Percentiles rank a stretch among this genome's conserved stretches.
These are phyloP conservation scores for Debaryomycetaceae sp. DNA, from an alignment of 1,139 yeast genomes.

Conservation along the genomic window DNA sequence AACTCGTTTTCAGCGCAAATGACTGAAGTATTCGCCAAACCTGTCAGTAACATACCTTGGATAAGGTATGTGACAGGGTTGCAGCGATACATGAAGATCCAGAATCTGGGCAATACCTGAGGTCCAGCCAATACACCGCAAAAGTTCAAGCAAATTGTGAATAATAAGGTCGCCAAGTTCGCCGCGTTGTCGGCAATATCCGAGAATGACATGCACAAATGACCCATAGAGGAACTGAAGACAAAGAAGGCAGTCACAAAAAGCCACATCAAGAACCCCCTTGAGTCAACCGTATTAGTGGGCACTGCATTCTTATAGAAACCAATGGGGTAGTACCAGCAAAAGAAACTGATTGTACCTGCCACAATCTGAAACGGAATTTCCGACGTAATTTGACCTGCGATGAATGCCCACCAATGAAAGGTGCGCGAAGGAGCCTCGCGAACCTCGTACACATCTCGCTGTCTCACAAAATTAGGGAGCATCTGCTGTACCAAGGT, in stretches of 20 bases:
- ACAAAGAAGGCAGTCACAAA: constrained; percentile 43
- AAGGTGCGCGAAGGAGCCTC: constrained; percentile 64
- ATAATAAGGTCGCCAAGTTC: constrained; percentile 49
- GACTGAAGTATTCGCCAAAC: constrained; percentile 38
- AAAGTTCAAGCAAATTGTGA: constrained; percentile 61
- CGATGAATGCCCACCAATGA: constrained; percentile 35
- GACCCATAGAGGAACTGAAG: constrained; percentile 56
- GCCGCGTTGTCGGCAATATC: constrained; percentile 66
- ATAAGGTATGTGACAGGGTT: constrained; percentile 60
- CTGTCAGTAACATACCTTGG: constrained; percentile 44
- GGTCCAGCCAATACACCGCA: constrained; percentile 73
- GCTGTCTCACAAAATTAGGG: constrained; percentile 59
- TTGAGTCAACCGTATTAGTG: constrained; percentile 15
- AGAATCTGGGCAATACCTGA: constrained; percentile 33
- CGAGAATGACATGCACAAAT: constrained; percentile 48
- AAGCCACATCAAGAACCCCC: constrained; percentile 66
- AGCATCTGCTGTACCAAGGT: constrained; percentile 60
- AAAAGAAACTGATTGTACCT: constrained; percentile 25
- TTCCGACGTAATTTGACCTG: constrained; percentile 24
- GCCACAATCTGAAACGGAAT: constrained; percentile 20
- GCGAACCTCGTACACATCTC: constrained; percentile 51
- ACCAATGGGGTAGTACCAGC: constrained; percentile 34
- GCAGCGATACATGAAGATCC: constrained; percentile 50
- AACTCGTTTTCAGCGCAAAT: constrained; percentile 38
- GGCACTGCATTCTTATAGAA: constrained; percentile 22